Evolutionary conservation across 257 asterid species (phyloP), one percentile per base, ranked within the genome.

Genomic region (Jaltomata sinuosa): DNA sequence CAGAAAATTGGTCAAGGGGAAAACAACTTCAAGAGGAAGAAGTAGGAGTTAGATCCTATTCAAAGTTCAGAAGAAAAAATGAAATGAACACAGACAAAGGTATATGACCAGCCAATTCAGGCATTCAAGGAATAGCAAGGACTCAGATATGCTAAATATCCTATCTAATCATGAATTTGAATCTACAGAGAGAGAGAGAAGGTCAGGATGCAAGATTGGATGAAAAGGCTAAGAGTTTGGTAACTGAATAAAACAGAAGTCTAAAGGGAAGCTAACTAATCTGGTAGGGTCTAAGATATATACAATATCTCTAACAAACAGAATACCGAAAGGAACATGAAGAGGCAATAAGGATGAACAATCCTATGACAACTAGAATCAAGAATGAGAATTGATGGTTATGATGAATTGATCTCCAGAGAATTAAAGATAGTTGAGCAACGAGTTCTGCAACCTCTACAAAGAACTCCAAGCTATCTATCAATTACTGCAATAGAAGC

Each of bases 1-100:
- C 89, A 89, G 94, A 90, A 92, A 89, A 74, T 14, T 87, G 93
- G 92, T 54, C 21, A 87, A 85, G 88, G 92, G 87, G 85, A 50
- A 84, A 87, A 80, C 89, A 47, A 80, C 68, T 88, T 88, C 88
- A 69, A 36, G 27, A 12, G 88, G 84, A 82, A 86, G 82, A 85
- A 84, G 80, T 76, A 59, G 85, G 78, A 64, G 87, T 85, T 31
- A 85, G 85, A 62, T 68, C 85, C 92, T 85, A 89, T 53, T 81
- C 72, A 76, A 67, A 71, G 55, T 83, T 64, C 25, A 81, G n/a
- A 45, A 74, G 38, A 22, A 54, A 76, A 76, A 52, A 21, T 54
- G 83, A 79, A 21, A 54, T 71, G 14, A 57, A 61, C 83, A 22
- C 15, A 50, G 3, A 12, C 31, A 47, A 72, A 27, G 80, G 65